Base-by-base conservation (phyloP, 257 asterid genomes). In the Solanum dulcamara region DNA sequence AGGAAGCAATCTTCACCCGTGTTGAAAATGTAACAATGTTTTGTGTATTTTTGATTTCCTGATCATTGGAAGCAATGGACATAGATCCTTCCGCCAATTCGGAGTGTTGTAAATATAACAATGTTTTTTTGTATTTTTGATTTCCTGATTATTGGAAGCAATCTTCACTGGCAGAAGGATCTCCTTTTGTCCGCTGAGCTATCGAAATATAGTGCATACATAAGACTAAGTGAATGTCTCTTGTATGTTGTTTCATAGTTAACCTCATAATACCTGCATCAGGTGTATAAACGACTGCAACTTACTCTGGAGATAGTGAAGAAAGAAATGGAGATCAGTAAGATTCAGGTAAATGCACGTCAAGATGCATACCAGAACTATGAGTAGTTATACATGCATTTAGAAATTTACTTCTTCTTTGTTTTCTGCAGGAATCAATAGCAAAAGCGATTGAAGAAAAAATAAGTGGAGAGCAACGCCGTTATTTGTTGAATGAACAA, bases 271-370 rank as follows among this genome's bases (percentile, higher is more conserved):
- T 67, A 38, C 44, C 74, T 35, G 44, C 15, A 30, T 66, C 90
- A 97, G 99, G 98, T 97, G 88, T 92, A 91, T 87, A 93, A 94
- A 89, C 92, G 99, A 62, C 92, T 97, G 83, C 90, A 90, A 79
- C 98, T 97, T 88, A 90, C 98, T 53, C 90, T 97, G 88, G 98
- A 93, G 92, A 88, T 97, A 83, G 94, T 95, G 92, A 97, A 97
- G 95, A 97, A 97, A 89, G 99, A 97, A 93, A 93, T 97, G 96
- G 99, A 97, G 95, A 97, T 97, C 72, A 95, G 94, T 92, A 97
- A 92, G 90, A 94, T 97, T 87, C 99, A 97, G 98, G 99, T 94
- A 84, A 59, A 46, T 77, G 83, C 83, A 77, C 62, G 17, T 44
- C 38, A 75, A 75, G 60, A 75, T 17, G 24, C 59, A 42, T 46